phyloP scores from a whole-genome alignment of 768 basidiomycete genomes.

The Leccinum boreale region DNA sequence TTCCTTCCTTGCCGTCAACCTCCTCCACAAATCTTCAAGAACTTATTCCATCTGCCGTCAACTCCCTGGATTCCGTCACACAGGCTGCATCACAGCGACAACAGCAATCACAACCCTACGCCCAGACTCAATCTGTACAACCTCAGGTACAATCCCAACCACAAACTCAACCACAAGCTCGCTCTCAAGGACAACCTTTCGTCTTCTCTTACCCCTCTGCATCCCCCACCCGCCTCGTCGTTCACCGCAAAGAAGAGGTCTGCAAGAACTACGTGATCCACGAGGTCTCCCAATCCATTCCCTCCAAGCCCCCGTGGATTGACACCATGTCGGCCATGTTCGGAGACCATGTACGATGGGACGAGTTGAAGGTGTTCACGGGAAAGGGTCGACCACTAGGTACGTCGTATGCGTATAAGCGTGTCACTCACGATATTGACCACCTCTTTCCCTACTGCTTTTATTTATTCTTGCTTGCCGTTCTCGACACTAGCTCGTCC shows the following conservation, averaged over 20 bases:
- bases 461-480: not conserved
- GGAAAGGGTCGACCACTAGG: constrained; percentile 64
- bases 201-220: constrained; percentile 9
- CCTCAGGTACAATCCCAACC: not conserved
- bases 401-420: constrained; percentile 30
- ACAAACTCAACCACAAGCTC: not conserved
- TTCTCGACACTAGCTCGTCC: constrained; percentile 46
- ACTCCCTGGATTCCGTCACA: not conserved
- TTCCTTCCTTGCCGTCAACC: not conserved
- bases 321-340: constrained; percentile 83
- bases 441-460: not conserved
- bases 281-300: constrained; percentile 48
- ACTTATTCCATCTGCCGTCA: not conserved
- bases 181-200: not conserved
- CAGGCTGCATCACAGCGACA: not conserved
- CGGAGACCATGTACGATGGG: constrained; percentile 82
- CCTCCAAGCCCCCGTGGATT: constrained; percentile 54
- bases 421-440: not conserved
- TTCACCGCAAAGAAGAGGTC: constrained; percentile 45
- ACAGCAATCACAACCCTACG: not conserved
- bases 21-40: not conserved
- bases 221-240: constrained; percentile 13
- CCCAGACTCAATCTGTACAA: not conserved
- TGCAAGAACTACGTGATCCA: constrained; percentile 72
- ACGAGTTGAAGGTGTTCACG: constrained; percentile 60